A percentile compares a stretch with the other conserved stretches of the same genome.
Evolutionary conservation across 768 basidiomycete genomes (phyloP).

Genomic region (Boletus barrowsii): DNA sequence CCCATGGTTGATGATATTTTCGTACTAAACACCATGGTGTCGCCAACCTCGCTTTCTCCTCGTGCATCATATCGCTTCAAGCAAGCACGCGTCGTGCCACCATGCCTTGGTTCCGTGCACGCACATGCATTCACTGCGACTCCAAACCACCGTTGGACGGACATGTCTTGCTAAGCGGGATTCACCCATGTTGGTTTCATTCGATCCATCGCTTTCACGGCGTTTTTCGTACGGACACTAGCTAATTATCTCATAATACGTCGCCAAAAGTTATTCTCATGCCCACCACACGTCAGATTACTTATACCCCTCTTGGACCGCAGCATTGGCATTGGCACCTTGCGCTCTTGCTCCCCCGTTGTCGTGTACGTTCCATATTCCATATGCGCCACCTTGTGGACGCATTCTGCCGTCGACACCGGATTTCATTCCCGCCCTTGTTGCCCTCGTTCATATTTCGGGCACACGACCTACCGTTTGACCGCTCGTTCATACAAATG

Average conservation of each 20-base stretch:
- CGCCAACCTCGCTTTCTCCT: constrained; percentile 7
- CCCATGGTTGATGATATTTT: constrained; percentile 87
- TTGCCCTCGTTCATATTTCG: neutral
- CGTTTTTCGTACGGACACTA: neutral
- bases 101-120: neutral
- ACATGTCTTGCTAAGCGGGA: constrained; percentile 9
- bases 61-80: constrained; percentile 3
- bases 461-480: neutral
- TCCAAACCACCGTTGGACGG: constrained; percentile 3
- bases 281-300: constrained; percentile 1
- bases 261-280: neutral
- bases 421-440: constrained; percentile 20
- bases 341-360: neutral
- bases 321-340: constrained; percentile 1
- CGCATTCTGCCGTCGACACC: neutral
- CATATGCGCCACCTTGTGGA: neutral
- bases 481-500: neutral
- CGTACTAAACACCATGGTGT: constrained; percentile 34
- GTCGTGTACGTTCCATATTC: neutral
- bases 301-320: constrained; percentile 12
- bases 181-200: neutral
- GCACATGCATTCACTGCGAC: neutral
- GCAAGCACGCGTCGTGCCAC: neutral
- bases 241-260: constrained; percentile 19
- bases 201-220: neutral